Evolutionary conservation across 148 eudicot genomes (phyloP), one percentile per base, ranked within the genome.

Genomic region (Arctostaphylos glauca): DNA sequence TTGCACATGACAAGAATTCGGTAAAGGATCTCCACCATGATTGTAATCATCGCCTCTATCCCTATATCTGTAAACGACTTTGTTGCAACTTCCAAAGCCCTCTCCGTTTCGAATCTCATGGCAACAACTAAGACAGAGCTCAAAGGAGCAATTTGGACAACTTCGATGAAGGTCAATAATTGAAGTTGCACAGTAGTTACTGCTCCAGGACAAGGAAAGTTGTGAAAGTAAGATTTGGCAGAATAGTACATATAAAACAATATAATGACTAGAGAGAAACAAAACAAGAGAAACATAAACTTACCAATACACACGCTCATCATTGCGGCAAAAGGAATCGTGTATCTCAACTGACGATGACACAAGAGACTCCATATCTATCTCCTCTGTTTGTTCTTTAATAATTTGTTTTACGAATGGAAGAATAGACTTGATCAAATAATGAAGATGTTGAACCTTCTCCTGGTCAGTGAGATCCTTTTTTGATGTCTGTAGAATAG

Each of bases 121-220:
- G 81, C 88, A 92, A 84, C 99, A 96, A 68, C 89, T 79, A 83
- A 96, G 89, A 72, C 99, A 96, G 38, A 96, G 90, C 88, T 96
- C 99, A 78, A 88, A 96, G 5, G 86, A 83, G 86, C 98, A 94
- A 50, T 86, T 88, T 31, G 95, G 90, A 85, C 99, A 96, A 80
- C 98, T 93, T 86, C 98, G 88, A 48, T 95, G 98, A 74, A 93
- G 89, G 85, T 95, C 93, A 80, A 91, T 70, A 5, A 95, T 93
- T 53, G 98, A 95, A 25, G 97, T 93, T 84, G 94, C 92, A 85
- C 98, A 95, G 56, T 90, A 89, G 81, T 95, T 89, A 88, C 98
- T 95, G 93, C 38, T 75, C 77, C 85, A 60, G 38, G 62, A 16
- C 53, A 72, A 50, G 48, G 25, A 46, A 80, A 50, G 46, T 44